These are phyloP conservation scores for Citropsis articulata DNA, from an alignment of 345 rosid genomes.

Conservation along the genomic window DNA sequence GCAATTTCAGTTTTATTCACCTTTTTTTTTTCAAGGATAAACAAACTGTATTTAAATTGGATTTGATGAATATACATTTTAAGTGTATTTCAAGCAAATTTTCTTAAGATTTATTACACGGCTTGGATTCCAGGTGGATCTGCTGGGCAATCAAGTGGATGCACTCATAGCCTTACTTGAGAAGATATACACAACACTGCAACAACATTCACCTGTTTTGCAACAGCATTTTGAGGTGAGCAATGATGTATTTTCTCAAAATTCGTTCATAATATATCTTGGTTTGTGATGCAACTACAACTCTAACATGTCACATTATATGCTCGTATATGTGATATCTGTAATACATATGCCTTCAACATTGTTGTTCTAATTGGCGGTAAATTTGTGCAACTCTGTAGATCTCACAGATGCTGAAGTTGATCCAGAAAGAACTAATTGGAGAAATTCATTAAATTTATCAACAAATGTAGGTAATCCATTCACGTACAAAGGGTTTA, in stretches of 20 bases:
- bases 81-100: background rate
- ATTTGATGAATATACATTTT: background rate
- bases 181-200: conserved; percentile 43
- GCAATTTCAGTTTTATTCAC: background rate
- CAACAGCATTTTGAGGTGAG: conserved; percentile 48
- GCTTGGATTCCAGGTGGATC: conserved; percentile 55
- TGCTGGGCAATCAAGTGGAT: conserved; percentile 83
- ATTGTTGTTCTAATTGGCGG: background rate
- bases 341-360: background rate
- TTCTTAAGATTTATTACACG: background rate
- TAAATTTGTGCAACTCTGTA: conserved; percentile 16
- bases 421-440: conserved; percentile 50
- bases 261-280: background rate
- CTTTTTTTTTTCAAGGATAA: background rate
- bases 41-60: background rate
- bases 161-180: conserved; percentile 43
- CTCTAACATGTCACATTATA: background rate
- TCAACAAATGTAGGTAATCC: background rate
- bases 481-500: background rate
- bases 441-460: conserved; percentile 3
- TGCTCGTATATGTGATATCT: background rate
- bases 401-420: conserved; percentile 49
- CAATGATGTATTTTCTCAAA: conserved; percentile 9
- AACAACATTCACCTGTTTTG: conserved; percentile 36
- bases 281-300: background rate